phyloP scores from a whole-genome alignment of 176 grass and related monocot genomes.

The Stipa capillata region DNA sequence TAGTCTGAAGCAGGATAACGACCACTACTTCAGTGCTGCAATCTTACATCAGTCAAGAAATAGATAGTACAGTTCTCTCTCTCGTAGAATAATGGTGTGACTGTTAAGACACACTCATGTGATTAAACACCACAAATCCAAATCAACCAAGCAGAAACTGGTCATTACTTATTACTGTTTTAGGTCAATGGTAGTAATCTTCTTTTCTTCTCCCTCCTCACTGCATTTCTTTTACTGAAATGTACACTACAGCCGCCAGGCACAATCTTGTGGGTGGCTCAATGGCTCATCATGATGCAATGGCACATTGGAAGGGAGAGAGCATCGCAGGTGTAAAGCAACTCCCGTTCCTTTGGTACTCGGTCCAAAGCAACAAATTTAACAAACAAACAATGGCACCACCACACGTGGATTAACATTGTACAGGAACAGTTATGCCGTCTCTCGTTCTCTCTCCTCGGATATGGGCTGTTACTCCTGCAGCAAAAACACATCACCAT shows the following conservation, averaged over 20 bases:
- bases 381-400: background rate
- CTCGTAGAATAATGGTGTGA: no score
- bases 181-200: background rate
- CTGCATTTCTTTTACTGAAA: background rate
- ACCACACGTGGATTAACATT: no score
- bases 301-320: conserved; percentile 26
- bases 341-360: background rate
- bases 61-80: background rate
- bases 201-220: background rate
- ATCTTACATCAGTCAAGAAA: background rate
- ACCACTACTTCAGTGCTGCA: background rate
- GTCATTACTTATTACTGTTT: background rate
- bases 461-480: no score
- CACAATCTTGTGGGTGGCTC: conserved; percentile 15
- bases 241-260: background rate
- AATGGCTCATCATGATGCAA: background rate
- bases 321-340: conserved; percentile 3
- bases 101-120: background rate
- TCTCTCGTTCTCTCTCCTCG: no score
- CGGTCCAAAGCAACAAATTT: background rate
- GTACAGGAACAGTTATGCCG: no score
- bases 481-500: no score
- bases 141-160: no score
- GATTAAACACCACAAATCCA: background rate
- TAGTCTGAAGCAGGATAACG: background rate